Base-by-base conservation (phyloP, 441 rosid species). In the Lepidium campestre region DNA sequence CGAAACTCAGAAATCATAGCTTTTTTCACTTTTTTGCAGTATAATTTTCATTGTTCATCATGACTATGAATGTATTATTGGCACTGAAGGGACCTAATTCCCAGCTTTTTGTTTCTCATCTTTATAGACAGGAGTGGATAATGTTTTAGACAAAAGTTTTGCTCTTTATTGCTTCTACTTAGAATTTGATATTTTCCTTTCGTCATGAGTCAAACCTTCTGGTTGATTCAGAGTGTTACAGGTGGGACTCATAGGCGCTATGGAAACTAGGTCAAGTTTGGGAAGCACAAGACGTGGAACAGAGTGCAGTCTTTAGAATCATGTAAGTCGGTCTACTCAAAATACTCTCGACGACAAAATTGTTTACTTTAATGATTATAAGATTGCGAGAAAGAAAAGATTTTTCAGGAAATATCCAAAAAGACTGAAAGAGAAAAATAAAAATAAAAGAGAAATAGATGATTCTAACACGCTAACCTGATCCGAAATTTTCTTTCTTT, bases 311-410 rank as follows among this genome's bases (percentile, higher is more conserved):
- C 76, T 57, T 57, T 49, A 20, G 65, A 71, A 63, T 55, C 58
- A 63, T 65, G 66, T 40, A 71, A 65, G 76, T 73, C 76, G 76
- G 72, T 72, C 62, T 72, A 41, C 62, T 50, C 49, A 53, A 31
- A 49, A 41, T 25, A 44, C 56, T 62, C 61, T 62, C 12, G 25
- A 70, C 63, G 57, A 70, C 75, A 62, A 62, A 53, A 62, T 54
- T 54, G 57, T 62, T 55, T 36, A 62, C 75, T 63, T 71, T 71
- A 62, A 71, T 62, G 69, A 62, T 71, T 71, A 55, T 46, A 55
- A 62, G 64, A 62, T 71, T 55, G 18, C 57, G 39, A 54, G 13
- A 60, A 60, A 52, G 20, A 37, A 64, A 27, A 29, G 35, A 54
- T 54, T 53, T 53, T 62, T 55, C 63, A 54, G 42, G 25, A 49